These are phyloP conservation scores for Dillenia turbinata DNA, from an alignment of 164 flowering plant genomes.

Conservation along the genomic window DNA sequence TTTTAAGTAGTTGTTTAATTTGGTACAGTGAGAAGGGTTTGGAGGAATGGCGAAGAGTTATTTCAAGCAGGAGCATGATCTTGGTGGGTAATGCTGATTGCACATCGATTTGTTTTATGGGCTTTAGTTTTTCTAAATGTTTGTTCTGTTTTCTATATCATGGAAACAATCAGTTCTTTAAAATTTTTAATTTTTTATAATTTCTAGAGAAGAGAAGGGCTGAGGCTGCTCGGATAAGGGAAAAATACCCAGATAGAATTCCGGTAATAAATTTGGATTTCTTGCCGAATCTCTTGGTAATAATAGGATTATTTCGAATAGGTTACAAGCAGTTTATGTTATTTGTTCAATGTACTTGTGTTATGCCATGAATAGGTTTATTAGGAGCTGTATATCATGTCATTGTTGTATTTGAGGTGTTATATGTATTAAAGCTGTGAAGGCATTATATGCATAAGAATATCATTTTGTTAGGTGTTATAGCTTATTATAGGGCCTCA, in stretches of 20 bases:
- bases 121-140: slow-evolving; percentile 6
- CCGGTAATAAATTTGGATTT: slow-evolving; percentile 49
- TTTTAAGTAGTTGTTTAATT: slow-evolving; percentile 7
- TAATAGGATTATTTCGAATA: no score
- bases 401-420: no score
- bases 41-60: slow-evolving; percentile 54
- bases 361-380: no score
- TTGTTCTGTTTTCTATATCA: background rate
- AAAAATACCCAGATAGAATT: slow-evolving; percentile 85
- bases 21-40: no score
- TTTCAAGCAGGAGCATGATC: slow-evolving; percentile 87
- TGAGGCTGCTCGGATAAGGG: slow-evolving; percentile 78
- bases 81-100: slow-evolving; percentile 39
- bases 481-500: no score
- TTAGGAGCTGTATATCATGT: no score
- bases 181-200: background rate
- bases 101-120: background rate
- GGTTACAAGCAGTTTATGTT: no score
- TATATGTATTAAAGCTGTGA: no score
- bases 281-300: background rate
- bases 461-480: no score
- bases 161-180: background rate
- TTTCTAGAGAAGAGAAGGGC: slow-evolving; percentile 62
- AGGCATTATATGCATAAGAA: no score
- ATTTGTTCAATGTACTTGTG: no score